Base-by-base conservation (phyloP, 352 stramenopile species). In the Globisporangium parvum region DNA sequence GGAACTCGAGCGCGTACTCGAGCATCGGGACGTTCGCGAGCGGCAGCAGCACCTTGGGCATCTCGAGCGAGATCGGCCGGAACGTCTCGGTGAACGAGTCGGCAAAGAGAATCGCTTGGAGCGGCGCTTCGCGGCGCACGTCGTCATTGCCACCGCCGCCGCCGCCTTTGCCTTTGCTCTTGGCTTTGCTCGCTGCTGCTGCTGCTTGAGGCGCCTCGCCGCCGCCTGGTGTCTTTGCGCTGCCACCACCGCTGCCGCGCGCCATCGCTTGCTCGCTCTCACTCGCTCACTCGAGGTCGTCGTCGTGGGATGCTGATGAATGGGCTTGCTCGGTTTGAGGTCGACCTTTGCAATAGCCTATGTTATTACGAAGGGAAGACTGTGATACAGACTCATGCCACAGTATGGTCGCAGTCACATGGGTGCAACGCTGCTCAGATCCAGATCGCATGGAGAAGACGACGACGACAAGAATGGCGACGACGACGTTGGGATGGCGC, bases 1-100 rank as follows among this genome's bases (percentile, higher is more conserved):
- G 79, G 62, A 98, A 98, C 72, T 99, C 96, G 44, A 99, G 84
- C 48, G 93, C 87, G 71, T 99, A 99, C 70, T 99, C 93, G 56
- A 99, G 77, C 73, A 99, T 91, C 0, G 95, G 85, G 15, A 98
- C 88, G 77, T 99, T 98, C 50, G 96, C 96, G 31, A 99, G 75
- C 15, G 96, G 96, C 41, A 98, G 90, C 21, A 99, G 67, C 21
- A 98, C 84, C 71, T 98, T 98, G 37, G 94, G 93, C 52, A 71
- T 65, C 42, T 80, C 61, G n/a, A 90, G 66, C 52, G 85, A 93
- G 55, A 97, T 88, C 31, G 91, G 95, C 31, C 93, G 88, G 77
- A 98, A 98, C 47, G 90, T 96, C 62, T 97, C 89, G 8, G 75
- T 80, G 71, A 98, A 98, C 46, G 87, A 95, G 69, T 99, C 95